These are phyloP conservation scores for Kwoniella dendrophila DNA, from an alignment of 768 basidiomycete genomes.

Conservation along the genomic window DNA sequence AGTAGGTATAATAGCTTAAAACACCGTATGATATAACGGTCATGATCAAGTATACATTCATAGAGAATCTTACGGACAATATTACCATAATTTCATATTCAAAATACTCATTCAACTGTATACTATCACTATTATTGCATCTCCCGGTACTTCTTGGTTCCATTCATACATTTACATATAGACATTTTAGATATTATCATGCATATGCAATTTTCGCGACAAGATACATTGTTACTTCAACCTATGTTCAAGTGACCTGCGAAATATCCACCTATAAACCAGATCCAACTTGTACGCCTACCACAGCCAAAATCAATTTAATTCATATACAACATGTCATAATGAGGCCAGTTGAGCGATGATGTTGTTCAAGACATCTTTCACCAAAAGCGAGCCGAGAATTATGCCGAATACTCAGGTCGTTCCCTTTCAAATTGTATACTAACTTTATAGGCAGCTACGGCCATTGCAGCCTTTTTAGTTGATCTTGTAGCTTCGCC, in stretches of 20 bases:
- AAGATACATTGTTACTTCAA: too few species aligned
- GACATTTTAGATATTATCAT: conserved; percentile 11
- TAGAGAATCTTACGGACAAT: too few species aligned
- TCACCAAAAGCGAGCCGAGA: too few species aligned
- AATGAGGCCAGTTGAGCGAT: too few species aligned
- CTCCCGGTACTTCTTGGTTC: conserved; percentile 1
- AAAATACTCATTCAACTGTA: not conserved
- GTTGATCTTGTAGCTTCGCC: conserved; percentile 33
- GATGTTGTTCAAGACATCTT: too few species aligned
- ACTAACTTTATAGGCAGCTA: conserved; percentile 43
- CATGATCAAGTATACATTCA: too few species aligned
- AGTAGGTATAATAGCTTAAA: conserved; percentile 9
- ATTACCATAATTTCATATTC: not conserved
- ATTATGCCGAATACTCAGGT: conserved; percentile 10
- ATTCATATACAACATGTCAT: not conserved
- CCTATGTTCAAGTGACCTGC: too few species aligned
- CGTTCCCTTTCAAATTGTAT: conserved; percentile 22
- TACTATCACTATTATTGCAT: not conserved
- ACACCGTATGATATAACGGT: too few species aligned
- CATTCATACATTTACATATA: conserved; percentile 6
- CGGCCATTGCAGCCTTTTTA: conserved; percentile 33
- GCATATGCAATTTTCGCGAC: too few species aligned
- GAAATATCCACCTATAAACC: too few species aligned
- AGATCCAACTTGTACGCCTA: too few species aligned
- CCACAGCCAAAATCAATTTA: too few species aligned